Conservation (phyloP, 73 alveolate species). For the Blepharisma japonicum region DNA sequence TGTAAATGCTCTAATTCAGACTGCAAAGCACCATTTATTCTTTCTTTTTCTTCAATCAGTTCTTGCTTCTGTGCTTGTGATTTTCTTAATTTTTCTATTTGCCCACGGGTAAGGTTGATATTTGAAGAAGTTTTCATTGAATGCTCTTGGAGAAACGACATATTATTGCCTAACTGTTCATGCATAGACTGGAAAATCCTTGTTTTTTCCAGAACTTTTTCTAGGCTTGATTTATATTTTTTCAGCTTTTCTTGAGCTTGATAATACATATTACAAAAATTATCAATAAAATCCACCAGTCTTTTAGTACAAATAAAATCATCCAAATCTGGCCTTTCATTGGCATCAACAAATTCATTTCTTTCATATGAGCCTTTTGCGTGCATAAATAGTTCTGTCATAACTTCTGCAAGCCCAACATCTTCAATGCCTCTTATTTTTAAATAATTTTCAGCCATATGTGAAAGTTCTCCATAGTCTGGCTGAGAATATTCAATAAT, state of each 20-base stretch:
- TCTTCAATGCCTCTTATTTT: not conserved
- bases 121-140: conserved; percentile 21
- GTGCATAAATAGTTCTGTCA: conserved; percentile 22
- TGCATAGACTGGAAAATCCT: not conserved
- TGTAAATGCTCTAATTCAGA: not conserved
- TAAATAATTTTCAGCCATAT: not conserved
- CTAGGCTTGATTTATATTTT: not conserved
- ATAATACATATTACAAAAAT: not conserved
- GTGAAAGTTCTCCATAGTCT: not conserved
- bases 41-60: conserved; percentile 25
- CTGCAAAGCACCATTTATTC: not conserved
- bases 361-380: conserved; percentile 11
- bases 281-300: not conserved
- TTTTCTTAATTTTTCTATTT: conserved; percentile 12
- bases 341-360: not conserved
- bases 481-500: not conserved
- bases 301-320: conserved; percentile 12
- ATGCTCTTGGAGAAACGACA: conserved; percentile 1
- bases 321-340: not conserved
- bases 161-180: not conserved
- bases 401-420: not conserved
- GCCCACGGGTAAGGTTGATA: not conserved
- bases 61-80: not conserved
- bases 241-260: not conserved
- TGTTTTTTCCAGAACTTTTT: not conserved